Percentiles rank a stretch among this genome's conserved stretches.
These are phyloP conservation scores for Scleroderma bovista DNA, from an alignment of 768 basidiomycete genomes.

Conservation along the genomic window DNA sequence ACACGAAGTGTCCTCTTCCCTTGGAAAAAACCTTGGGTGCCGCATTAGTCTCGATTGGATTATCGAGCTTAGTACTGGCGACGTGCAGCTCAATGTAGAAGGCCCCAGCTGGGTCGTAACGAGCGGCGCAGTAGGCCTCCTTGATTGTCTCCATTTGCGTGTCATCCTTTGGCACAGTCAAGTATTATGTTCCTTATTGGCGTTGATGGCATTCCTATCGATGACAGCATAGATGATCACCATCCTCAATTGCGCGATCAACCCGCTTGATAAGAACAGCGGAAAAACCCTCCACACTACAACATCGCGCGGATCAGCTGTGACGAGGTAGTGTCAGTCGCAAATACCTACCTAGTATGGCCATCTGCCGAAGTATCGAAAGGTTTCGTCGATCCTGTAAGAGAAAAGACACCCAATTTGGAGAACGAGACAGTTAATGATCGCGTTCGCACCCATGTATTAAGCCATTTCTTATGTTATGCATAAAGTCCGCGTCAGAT, in stretches of 20 bases:
- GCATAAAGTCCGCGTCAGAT: too few relatives aligned
- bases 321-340: not conserved
- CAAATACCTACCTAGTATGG: conserved; percentile 18
- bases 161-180: conserved; percentile 31
- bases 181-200: conserved; percentile 29
- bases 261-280: conserved; percentile 32
- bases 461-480: not conserved
- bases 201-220: conserved; percentile 29
- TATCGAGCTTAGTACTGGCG: conserved; percentile 45
- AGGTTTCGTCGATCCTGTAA: conserved; percentile 27
- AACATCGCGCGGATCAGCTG: not conserved
- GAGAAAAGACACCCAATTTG: conserved; percentile 30
- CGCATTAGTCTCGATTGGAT: conserved; percentile 47
- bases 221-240: conserved; percentile 28
- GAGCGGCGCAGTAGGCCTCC: conserved; percentile 25
- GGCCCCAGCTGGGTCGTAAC: conserved; percentile 32
- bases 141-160: conserved; percentile 30
- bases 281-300: conserved; percentile 20
- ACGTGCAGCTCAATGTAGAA: conserved; percentile 49
- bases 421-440: conserved; percentile 22
- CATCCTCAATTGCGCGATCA: conserved; percentile 26
- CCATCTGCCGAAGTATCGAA: conserved; percentile 30
- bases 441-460: conserved; percentile 25
- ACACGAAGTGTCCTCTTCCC: conserved; percentile 18
- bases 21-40: conserved; percentile 34